A percentile compares a stretch with the other conserved stretches of the same genome.
Evolutionary conservation across 179 eudicot genomes (phyloP).

Genomic region (Heliamphora pulchella): DNA sequence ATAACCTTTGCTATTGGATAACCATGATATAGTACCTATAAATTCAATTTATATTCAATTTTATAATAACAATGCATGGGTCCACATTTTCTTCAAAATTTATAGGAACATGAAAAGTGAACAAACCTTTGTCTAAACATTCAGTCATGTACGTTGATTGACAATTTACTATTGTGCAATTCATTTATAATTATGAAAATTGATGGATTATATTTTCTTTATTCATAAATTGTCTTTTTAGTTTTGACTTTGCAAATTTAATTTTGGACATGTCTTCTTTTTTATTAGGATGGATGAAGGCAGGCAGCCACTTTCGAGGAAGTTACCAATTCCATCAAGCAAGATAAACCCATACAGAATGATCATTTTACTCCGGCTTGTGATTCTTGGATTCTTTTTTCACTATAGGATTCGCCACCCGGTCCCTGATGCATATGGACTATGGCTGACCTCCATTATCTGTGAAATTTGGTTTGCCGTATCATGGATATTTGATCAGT

Average conservation of each 20-base stretch:
- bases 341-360: slow-evolving; percentile 50
- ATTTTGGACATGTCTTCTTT: background rate
- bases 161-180: background rate
- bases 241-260: slow-evolving; percentile 1
- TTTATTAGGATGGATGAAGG: slow-evolving; percentile 50
- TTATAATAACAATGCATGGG: background rate
- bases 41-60: too few species aligned
- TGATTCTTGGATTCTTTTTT: slow-evolving; percentile 38
- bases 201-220: background rate
- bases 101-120: background rate
- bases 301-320: slow-evolving; percentile 52
- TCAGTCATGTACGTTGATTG: background rate
- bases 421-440: slow-evolving; percentile 39
- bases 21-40: too few species aligned
- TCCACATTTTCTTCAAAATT: background rate
- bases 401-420: slow-evolving; percentile 49
- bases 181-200: background rate
- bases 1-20: too few species aligned
- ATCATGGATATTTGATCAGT: slow-evolving; percentile 55
- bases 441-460: slow-evolving; percentile 48
- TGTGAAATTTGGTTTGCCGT: slow-evolving; percentile 53
- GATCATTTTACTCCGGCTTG: slow-evolving; percentile 43
- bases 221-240: background rate
- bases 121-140: background rate
- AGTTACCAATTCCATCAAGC: slow-evolving; percentile 47